Base-by-base conservation (phyloP, 352 stramenopile genomes). In the Globisporangium barbulae region DNA sequence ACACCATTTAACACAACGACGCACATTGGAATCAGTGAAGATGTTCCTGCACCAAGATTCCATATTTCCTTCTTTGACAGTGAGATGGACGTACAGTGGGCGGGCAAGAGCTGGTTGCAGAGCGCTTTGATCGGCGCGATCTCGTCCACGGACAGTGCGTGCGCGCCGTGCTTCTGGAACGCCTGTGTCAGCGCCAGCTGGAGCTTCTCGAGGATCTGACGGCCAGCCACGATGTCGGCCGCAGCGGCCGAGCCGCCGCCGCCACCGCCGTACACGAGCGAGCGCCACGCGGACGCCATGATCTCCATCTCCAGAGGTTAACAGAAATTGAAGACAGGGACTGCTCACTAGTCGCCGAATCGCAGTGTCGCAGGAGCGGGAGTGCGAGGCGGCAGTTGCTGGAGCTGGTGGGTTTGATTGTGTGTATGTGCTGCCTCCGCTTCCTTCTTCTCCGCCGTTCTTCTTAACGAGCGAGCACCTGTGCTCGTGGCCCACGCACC, bases 111-210 rank as follows among this genome's bases (percentile, higher is more conserved):
- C 64, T 85, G 71, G 65, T 92, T 78, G 59, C 81, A 92, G 8
- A 94, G 77, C 22, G 59, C 72, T 47, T 82, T 82, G 63, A 94
- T 85, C 19, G 79, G 74, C 42, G 64, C 72, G 44, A 93, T 90
- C 50, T 93, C 83, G 0, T 79, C 76, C 9, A 54, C 21, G 1
- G 71, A 75, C 10, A 92, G 72, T 39, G 83, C 81, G 57, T 74
- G 76, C 31, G 71, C 44, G 35, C 53, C 70, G 42, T 68, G 69
- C 12, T 78, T 72, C 31, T 55, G 53, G 57, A 89, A 83, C 42
- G 71, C 72, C 7, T 72, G 54, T 8, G 72, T 61, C 56, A 91
- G 72, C 56, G 79, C 59, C 10, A 63, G 47, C 52, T 89, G 78
- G 64, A 91, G 86, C 22, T 64, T 49, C 31, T 81, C 74, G 33